Percentiles rank a stretch among this genome's conserved stretches.
These are phyloP conservation scores for sorghum (Sorghum bicolor) DNA, from an alignment of 176 grass and related monocot genomes.

Conservation along the genomic window DNA sequence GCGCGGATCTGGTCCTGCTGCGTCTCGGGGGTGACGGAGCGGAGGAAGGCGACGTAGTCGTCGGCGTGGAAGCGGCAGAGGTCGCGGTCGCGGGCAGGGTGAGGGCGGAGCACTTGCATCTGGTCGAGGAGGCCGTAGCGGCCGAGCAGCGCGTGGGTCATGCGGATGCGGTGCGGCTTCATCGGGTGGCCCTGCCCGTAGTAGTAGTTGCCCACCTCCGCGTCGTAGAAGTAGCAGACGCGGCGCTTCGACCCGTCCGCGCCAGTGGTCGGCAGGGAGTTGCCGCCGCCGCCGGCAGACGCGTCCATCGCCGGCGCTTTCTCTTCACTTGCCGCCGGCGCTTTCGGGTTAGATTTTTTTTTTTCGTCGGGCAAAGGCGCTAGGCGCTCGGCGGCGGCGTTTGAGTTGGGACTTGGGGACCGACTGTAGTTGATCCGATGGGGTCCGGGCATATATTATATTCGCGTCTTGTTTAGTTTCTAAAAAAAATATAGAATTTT, in stretches of 20 bases:
- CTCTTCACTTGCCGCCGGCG: not conserved
- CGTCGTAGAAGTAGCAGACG: slow-evolving; percentile 98
- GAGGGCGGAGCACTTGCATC: slow-evolving; percentile 70
- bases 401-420: too few species aligned
- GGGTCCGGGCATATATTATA: too few species aligned
- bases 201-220: slow-evolving; percentile 96
- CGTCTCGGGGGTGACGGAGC: slow-evolving; percentile 70
- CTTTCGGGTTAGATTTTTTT: not conserved
- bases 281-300: slow-evolving; percentile 54
- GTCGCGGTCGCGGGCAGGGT: slow-evolving; percentile 74
- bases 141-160: slow-evolving; percentile 85
- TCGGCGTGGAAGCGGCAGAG: slow-evolving; percentile 96
- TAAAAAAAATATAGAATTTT: too few species aligned
- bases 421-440: too few species aligned
- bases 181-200: slow-evolving; percentile 91
- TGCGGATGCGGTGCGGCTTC: slow-evolving; percentile 93
- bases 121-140: slow-evolving; percentile 81
- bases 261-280: slow-evolving; percentile 60
- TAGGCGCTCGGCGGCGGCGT: too few species aligned
- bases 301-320: slow-evolving; percentile 32
- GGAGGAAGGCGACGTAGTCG: slow-evolving; percentile 91
- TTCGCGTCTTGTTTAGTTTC: too few species aligned
- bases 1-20: slow-evolving; percentile 58
- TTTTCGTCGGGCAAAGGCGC: too few species aligned
- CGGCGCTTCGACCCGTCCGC: slow-evolving; percentile 69